Evolutionary conservation across 2,329 filamentous ascomycete species (phyloP).

Genomic region (Biscogniauxia sp.): DNA sequence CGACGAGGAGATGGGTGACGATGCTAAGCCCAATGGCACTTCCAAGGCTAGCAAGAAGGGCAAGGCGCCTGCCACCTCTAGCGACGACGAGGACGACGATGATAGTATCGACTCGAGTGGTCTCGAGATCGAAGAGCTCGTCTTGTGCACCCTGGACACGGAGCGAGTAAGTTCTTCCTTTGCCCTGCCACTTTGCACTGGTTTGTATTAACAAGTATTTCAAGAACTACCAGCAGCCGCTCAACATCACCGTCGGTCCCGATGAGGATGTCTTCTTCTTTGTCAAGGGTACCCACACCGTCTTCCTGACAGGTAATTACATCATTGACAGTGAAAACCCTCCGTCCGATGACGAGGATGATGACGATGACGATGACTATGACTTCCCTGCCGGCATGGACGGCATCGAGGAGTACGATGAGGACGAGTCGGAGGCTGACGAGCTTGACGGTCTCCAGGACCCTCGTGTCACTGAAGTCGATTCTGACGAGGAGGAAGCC

Average conservation of each 20-base stretch:
- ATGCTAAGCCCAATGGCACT: slow-evolving; percentile 59
- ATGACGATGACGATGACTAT: slow-evolving; percentile 63
- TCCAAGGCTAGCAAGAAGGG: slow-evolving; percentile 65
- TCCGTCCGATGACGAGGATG: slow-evolving; percentile 59
- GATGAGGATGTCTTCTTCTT: slow-evolving; percentile 90
- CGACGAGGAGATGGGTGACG: slow-evolving; percentile 67
- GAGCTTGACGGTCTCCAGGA: slow-evolving; percentile 76
- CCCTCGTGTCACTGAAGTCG: slow-evolving; percentile 80
- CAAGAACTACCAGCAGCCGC: slow-evolving; percentile 90
- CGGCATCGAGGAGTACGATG: slow-evolving; percentile 67
- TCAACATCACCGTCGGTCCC: slow-evolving; percentile 89
- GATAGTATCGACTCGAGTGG: slow-evolving; percentile 59
- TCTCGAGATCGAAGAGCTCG: slow-evolving; percentile 78
- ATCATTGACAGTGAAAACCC: slow-evolving; percentile 69
- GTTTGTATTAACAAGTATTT: slow-evolving; percentile 25
- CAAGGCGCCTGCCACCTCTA: slow-evolving; percentile 62
- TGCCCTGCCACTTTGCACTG: slow-evolving; percentile 1
- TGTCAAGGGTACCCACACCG: slow-evolving; percentile 82
- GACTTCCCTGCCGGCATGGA: slow-evolving; percentile 78
- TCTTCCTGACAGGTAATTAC: slow-evolving; percentile 96
- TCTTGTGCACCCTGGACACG: slow-evolving; percentile 93
- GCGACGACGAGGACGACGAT: slow-evolving; percentile 47
- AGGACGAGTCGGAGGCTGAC: slow-evolving; percentile 68
- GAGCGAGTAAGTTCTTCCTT: slow-evolving; percentile 65
- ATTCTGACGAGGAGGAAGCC: slow-evolving; percentile 72